A percentile compares a stretch with the other conserved stretches of the same genome.
phyloP scores from a whole-genome alignment of 768 basidiomycete genomes.

The Rhodosporidiobolus sp. region DNA sequence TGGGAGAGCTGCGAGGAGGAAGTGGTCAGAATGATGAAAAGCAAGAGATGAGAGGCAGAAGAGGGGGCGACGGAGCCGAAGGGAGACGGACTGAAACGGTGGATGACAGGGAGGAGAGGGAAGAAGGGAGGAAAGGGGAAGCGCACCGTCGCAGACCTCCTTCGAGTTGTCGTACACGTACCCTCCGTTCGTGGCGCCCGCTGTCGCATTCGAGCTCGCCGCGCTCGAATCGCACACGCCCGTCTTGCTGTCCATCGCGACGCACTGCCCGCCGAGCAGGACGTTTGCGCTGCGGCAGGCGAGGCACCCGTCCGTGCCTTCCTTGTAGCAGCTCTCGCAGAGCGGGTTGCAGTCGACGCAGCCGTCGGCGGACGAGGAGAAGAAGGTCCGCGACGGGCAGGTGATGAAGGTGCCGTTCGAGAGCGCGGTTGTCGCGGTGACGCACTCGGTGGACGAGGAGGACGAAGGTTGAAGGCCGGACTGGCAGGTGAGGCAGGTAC shows the following conservation, averaged over 20 bases:
- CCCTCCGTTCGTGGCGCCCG: constrained; percentile 49
- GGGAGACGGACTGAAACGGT: background rate
- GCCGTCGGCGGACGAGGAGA: constrained; percentile 48
- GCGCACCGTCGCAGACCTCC: constrained; percentile 74
- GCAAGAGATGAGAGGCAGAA: background rate
- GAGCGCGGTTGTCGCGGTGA: constrained; percentile 48
- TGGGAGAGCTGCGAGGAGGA: constrained; percentile 64
- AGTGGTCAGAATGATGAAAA: no score
- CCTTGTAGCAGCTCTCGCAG: constrained; percentile 62
- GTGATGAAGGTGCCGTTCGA: constrained; percentile 54
- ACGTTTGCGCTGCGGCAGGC: constrained; percentile 64
- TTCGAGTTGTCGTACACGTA: constrained; percentile 78
- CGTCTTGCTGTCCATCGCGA: constrained; percentile 57
- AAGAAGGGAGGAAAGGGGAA: constrained; percentile 24
- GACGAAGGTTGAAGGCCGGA: constrained; percentile 66
- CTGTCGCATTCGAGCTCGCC: constrained; percentile 7
- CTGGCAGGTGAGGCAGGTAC: constrained; percentile 69
- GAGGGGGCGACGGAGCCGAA: background rate
- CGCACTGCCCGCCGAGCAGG: constrained; percentile 67
- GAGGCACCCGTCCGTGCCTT: constrained; percentile 68
- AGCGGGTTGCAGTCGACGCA: constrained; percentile 55
- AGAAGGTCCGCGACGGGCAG: constrained; percentile 69
- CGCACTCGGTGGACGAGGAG: constrained; percentile 65
- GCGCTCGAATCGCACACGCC: constrained; percentile 61
- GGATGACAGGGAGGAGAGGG: no score